Percentiles rank a stretch among this genome's conserved stretches.
Evolutionary conservation across 208 protist species (phyloP).

Genomic region (Trypanosoma melophagium): DNA sequence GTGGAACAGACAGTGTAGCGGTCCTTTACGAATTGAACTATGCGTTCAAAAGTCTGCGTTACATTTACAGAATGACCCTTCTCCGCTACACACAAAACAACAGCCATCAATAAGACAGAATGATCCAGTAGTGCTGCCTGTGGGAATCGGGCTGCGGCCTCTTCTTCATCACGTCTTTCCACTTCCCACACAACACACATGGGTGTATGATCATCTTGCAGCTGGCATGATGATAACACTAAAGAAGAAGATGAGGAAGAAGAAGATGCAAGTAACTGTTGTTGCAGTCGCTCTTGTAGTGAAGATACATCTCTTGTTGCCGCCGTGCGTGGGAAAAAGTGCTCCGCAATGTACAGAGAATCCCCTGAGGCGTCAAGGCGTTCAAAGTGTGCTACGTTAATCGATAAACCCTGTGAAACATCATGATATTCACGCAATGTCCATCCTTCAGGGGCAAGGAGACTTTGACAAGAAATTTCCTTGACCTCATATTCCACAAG

Average conservation of each 20-base stretch:
- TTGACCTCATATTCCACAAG: slow-evolving; percentile 40
- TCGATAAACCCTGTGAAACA: slow-evolving; percentile 30
- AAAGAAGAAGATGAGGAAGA: background rate
- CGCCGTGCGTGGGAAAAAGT: slow-evolving; percentile 37
- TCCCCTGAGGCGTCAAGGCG: slow-evolving; percentile 28
- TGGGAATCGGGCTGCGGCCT: too few relatives aligned
- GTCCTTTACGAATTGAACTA: slow-evolving; percentile 24
- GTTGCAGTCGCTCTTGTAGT: background rate
- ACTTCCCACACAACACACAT: slow-evolving; percentile 23
- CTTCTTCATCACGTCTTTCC: background rate
- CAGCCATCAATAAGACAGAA: slow-evolving; percentile 30
- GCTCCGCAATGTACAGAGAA: slow-evolving; percentile 55
- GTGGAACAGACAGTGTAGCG: slow-evolving; percentile 11
- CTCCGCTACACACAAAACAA: slow-evolving; percentile 27
- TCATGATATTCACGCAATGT: slow-evolving; percentile 52
- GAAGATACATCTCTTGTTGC: too few relatives aligned
- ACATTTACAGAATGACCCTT: slow-evolving; percentile 14
- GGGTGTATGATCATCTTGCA: background rate
- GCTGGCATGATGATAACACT: too few relatives aligned
- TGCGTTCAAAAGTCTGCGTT: slow-evolving; percentile 11
- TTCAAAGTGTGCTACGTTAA: slow-evolving; percentile 58
- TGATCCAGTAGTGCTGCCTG: slow-evolving; percentile 24
- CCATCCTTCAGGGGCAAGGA: slow-evolving; percentile 64
- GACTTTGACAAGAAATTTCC: slow-evolving; percentile 43
- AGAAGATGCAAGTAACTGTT: background rate